Conservation (phyloP, 148 eudicot genomes). For the Chenopodium suecicum region DNA sequence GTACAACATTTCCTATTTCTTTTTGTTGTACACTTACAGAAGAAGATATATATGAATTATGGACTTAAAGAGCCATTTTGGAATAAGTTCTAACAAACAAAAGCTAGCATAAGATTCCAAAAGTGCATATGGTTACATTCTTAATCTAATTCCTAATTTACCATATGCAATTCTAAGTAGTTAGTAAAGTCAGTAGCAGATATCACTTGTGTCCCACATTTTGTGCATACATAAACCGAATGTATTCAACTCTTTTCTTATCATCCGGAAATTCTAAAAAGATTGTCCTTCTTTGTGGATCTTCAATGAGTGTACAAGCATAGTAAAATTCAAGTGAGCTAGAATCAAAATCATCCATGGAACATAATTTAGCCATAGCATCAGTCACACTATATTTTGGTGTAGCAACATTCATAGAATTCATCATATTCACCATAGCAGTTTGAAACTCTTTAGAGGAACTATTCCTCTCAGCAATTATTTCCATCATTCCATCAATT, state of each 20-base stretch:
- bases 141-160: too few species aligned
- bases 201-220: neutral
- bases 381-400: neutral
- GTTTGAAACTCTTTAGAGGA: neutral
- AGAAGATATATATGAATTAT: too few species aligned
- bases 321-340: neutral
- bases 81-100: too few species aligned
- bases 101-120: too few species aligned
- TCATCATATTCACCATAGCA: neutral
- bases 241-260: neutral
- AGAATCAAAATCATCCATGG: neutral
- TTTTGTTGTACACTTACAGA: too few species aligned
- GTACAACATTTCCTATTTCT: too few species aligned
- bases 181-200: neutral
- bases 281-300: neutral
- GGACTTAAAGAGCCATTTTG: too few species aligned
- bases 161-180: neutral
- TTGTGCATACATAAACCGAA: neutral
- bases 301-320: slow-evolving; percentile 1
- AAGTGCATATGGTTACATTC: too few species aligned
- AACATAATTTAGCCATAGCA: neutral
- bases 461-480: neutral
- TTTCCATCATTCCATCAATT: neutral
- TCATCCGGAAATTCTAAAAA: neutral
- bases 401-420: neutral